A percentile compares a stretch with the other conserved stretches of the same genome.
Evolutionary conservation across 2,329 filamentous ascomycete species (phyloP).

Genomic region (Lizonia empirigonia): DNA sequence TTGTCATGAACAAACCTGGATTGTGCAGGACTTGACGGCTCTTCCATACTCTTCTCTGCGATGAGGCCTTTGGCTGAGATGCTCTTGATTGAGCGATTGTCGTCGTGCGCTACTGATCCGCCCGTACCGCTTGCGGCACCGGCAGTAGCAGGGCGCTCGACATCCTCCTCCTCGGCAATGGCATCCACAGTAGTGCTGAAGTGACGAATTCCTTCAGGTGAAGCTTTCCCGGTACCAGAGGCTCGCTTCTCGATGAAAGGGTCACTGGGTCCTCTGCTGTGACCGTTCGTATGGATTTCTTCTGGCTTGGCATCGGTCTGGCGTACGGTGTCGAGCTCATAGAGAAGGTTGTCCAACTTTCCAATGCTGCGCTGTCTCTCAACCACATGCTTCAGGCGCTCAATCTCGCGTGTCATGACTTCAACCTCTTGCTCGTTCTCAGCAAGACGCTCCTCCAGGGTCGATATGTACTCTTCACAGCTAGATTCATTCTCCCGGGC

Average conservation of each 20-base stretch:
- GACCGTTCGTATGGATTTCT: slow-evolving; percentile 42
- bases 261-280: slow-evolving; percentile 42
- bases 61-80: slow-evolving; percentile 26
- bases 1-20: slow-evolving; percentile 89
- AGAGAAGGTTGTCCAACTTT: slow-evolving; percentile 88
- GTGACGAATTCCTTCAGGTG: slow-evolving; percentile 36
- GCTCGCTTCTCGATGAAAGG: slow-evolving; percentile 40
- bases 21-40: slow-evolving; percentile 74
- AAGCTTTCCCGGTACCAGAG: slow-evolving; percentile 29
- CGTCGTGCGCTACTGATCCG: neutral
- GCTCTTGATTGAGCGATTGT: slow-evolving; percentile 1
- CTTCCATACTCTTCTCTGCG: slow-evolving; percentile 45
- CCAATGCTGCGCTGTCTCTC: slow-evolving; percentile 94
- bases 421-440: slow-evolving; percentile 96
- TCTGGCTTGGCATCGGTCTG: slow-evolving; percentile 45
- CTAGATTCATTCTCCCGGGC: slow-evolving; percentile 87
- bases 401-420: slow-evolving; percentile 95
- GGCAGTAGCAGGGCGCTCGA: slow-evolving; percentile 38
- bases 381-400: slow-evolving; percentile 90
- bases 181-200: slow-evolving; percentile 43
- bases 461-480: slow-evolving; percentile 96
- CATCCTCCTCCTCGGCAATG: slow-evolving; percentile 46
- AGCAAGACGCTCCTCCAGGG: slow-evolving; percentile 89
- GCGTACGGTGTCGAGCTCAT: slow-evolving; percentile 76
- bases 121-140: slow-evolving; percentile 22